Conservation (phyloP, 495 filamentous ascomycete genomes). For the Rhypophila decipiens region DNA sequence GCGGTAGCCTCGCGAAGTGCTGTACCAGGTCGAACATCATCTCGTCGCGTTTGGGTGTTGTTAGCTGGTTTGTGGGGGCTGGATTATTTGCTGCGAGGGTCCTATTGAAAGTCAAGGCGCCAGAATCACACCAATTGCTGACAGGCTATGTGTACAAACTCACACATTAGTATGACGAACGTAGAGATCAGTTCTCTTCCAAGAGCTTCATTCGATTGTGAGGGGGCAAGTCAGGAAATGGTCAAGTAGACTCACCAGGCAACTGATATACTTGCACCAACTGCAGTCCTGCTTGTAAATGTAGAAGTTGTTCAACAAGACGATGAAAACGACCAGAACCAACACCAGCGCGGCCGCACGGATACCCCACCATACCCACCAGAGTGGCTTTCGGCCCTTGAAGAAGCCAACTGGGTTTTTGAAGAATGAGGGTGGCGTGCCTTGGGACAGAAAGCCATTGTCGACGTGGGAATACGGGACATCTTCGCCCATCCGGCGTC, state of each 20-base stretch:
- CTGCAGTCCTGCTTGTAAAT: conserved; percentile 63
- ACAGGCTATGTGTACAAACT: no score
- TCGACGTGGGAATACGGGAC: conserved; percentile 40
- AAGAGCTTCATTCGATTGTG: no score
- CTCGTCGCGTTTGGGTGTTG: no score
- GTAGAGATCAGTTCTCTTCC: no score
- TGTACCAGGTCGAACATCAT: no score
- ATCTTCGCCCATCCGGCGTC: conserved; percentile 67
- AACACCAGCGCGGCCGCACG: conserved; percentile 72
- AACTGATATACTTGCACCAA: conserved; percentile 94
- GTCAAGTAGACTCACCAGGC: conserved; percentile 76
- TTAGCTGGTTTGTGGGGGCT: no score
- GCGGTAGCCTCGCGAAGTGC: no score
- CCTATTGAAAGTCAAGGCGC: no score
- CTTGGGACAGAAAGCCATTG: conserved; percentile 30
- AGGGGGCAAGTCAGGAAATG: no score
- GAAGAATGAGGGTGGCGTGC: conserved; percentile 50
- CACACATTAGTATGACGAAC: no score
- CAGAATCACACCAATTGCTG: no score
- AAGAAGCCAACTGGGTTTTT: conserved; percentile 77
- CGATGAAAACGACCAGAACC: conserved; percentile 72
- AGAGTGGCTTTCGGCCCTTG: conserved; percentile 81
- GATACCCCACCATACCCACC: conserved; percentile 98
- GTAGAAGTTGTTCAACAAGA: conserved; percentile 88
- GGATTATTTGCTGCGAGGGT: no score